Conservation (phyloP, 1,139 yeast genomes). For the Candida glucosophila region DNA sequence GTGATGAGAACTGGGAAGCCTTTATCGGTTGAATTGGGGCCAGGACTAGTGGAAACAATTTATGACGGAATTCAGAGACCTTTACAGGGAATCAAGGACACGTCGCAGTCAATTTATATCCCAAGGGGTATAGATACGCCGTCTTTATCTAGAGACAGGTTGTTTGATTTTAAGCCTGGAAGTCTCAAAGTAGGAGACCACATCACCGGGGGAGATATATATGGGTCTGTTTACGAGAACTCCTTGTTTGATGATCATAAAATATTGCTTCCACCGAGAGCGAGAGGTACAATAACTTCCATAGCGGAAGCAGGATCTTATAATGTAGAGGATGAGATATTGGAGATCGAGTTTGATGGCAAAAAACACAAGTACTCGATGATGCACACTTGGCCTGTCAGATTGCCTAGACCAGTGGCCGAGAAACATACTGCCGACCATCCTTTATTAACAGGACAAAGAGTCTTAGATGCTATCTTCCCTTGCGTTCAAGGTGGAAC, state of each 20-base stretch:
- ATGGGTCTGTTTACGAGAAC: conserved; percentile 90
- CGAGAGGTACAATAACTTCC: conserved; percentile 91
- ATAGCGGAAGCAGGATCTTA: conserved; percentile 88
- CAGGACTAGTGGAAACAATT: conserved; percentile 97
- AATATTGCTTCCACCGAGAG: conserved; percentile 93
- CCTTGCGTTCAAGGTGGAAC: conserved; percentile 99
- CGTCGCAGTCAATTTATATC: conserved; percentile 84
- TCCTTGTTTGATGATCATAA: conserved; percentile 87
- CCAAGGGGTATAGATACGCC: conserved; percentile 99
- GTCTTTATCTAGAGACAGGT: conserved; percentile 69
- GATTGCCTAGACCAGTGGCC: conserved; percentile 98
- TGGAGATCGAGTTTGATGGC: conserved; percentile 94
- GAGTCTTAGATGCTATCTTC: conserved; percentile 94
- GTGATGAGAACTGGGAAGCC: conserved; percentile 97
- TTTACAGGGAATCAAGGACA: conserved; percentile 78
- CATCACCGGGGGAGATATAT: conserved; percentile 96
- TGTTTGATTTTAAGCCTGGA: conserved; percentile 85
- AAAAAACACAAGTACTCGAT: conserved; percentile 71
- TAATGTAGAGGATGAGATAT: conserved; percentile 76
- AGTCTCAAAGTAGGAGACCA: conserved; percentile 86
- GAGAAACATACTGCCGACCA: conserved; percentile 87
- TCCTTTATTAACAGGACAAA: conserved; percentile 96
- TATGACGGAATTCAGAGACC: conserved; percentile 99
- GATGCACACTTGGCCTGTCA: conserved; percentile 99
- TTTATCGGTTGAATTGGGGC: conserved; percentile 94